A percentile compares a stretch with the other conserved stretches of the same genome.
Conservation (phyloP, 1,139 yeast species). For the Diutina scorzettiae region DNA sequence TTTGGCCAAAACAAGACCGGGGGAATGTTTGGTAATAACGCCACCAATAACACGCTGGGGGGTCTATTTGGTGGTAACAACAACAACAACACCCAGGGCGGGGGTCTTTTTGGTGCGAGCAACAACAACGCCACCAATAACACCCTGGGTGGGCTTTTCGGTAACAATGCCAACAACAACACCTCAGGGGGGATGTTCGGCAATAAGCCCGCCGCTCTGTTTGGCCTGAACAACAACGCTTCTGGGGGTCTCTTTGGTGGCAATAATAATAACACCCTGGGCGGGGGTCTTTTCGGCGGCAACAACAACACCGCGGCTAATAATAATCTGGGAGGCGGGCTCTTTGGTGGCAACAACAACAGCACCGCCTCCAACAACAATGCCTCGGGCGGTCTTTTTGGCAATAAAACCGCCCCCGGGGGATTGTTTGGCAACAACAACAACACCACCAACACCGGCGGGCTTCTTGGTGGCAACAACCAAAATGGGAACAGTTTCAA, state of each 20-base stretch:
- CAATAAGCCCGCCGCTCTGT: conserved; percentile 7
- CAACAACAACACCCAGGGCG: not conserved
- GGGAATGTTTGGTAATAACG: conserved; percentile 2
- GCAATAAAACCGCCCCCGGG: not conserved
- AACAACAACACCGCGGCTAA: conserved; percentile 5
- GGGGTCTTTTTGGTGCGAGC: not conserved
- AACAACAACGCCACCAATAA: conserved; percentile 7
- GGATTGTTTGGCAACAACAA: conserved; percentile 6
- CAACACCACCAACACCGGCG: not conserved
- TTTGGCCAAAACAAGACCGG: not conserved
- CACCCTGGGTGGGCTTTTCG: not conserved
- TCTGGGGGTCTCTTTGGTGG: not conserved
- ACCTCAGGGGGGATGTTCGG: not conserved
- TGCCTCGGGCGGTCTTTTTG: conserved; percentile 6
- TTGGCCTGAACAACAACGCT: conserved; percentile 9
- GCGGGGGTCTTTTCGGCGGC: conserved; percentile 1
- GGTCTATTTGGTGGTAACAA: conserved; percentile 1
- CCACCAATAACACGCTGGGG: conserved; percentile 1
- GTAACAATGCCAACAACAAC: conserved; percentile 7
- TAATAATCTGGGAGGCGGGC: not conserved
- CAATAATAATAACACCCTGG: not conserved
- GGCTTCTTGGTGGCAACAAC: conserved; percentile 6
- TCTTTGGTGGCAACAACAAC: conserved; percentile 1
- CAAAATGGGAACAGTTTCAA: conserved; percentile 8
- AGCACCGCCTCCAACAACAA: conserved; percentile 8